Evolutionary conservation across 1,139 yeast species (phyloP).

Genomic region (Magnusiomyces magnusii): DNA sequence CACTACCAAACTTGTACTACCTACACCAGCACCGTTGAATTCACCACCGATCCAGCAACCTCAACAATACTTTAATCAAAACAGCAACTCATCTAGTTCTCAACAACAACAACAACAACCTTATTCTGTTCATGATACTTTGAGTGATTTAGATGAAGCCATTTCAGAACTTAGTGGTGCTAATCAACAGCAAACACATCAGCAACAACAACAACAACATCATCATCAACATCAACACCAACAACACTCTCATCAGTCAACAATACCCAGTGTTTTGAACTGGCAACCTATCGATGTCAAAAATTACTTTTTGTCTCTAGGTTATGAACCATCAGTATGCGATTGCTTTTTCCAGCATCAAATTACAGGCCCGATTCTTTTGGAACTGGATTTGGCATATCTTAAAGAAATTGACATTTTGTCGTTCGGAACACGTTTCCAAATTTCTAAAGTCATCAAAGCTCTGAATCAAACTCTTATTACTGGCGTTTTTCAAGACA

Average conservation of each 20-base stretch:
- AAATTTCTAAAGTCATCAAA: conserved; percentile 83
- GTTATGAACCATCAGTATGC: conserved; percentile 66
- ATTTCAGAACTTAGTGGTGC: conserved; percentile 49
- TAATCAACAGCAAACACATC: conserved; percentile 8
- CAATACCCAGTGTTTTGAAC: conserved; percentile 20
- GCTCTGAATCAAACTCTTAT: conserved; percentile 36
- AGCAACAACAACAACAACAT: background rate
- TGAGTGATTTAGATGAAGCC: conserved; percentile 81
- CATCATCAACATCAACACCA: background rate
- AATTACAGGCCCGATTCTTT: conserved; percentile 74
- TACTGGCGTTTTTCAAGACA: background rate
- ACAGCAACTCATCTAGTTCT: background rate
- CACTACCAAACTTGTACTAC: conserved; percentile 34
- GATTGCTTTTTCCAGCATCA: conserved; percentile 80
- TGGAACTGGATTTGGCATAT: conserved; percentile 78
- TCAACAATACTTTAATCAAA: conserved; percentile 10
- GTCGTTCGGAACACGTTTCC: conserved; percentile 93
- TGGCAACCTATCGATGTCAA: conserved; percentile 91
- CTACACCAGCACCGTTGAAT: conserved; percentile 25
- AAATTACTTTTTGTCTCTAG: conserved; percentile 61
- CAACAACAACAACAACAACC: conserved; percentile 15
- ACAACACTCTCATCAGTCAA: conserved; percentile 2
- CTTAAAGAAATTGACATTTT: conserved; percentile 86
- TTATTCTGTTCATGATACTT: conserved; percentile 41
- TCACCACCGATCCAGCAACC: conserved; percentile 18